These are phyloP conservation scores for Pulveroboletus sp. DNA, from an alignment of 768 basidiomycete species.

Conservation along the genomic window DNA sequence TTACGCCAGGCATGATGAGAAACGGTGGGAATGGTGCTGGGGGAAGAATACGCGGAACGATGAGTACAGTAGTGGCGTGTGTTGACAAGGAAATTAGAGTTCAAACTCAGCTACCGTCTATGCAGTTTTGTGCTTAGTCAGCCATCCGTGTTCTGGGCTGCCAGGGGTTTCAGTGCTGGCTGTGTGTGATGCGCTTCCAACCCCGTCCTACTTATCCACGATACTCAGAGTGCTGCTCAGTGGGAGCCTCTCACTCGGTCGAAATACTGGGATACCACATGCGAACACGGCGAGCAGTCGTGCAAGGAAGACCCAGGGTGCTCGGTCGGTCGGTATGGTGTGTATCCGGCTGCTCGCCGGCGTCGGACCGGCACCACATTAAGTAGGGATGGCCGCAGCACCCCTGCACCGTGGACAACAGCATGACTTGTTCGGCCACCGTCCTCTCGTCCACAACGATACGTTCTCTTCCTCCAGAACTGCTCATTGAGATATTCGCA, in stretches of 20 bases:
- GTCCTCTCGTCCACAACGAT: conserved; percentile 12
- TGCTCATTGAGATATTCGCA: conserved; percentile 59
- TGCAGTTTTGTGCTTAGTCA: conserved; percentile 43
- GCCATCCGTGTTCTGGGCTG: background rate
- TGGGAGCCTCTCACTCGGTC: too few species aligned
- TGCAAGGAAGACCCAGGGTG: too few species aligned
- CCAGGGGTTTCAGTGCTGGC: too few species aligned
- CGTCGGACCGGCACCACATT: background rate
- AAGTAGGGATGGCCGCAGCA: too few species aligned
- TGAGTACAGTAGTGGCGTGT: conserved; percentile 47
- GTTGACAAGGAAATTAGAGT: conserved; percentile 38
- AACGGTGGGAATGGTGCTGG: background rate
- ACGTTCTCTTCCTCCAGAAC: conserved; percentile 48
- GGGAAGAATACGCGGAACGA: conserved; percentile 32
- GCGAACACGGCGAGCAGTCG: too few species aligned
- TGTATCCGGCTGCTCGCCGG: background rate
- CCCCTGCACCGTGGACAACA: background rate
- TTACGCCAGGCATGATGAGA: conserved; percentile 73
- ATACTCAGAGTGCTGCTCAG: too few species aligned
- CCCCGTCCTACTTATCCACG: too few species aligned
- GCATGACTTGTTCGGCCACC: background rate
- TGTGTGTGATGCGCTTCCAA: too few species aligned
- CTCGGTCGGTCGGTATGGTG: too few species aligned
- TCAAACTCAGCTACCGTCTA: conserved; percentile 34
- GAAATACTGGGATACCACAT: too few species aligned